Base-by-base conservation (phyloP, 1,284 basidiomycete genomes). In the Cerioporus squamosus region DNA sequence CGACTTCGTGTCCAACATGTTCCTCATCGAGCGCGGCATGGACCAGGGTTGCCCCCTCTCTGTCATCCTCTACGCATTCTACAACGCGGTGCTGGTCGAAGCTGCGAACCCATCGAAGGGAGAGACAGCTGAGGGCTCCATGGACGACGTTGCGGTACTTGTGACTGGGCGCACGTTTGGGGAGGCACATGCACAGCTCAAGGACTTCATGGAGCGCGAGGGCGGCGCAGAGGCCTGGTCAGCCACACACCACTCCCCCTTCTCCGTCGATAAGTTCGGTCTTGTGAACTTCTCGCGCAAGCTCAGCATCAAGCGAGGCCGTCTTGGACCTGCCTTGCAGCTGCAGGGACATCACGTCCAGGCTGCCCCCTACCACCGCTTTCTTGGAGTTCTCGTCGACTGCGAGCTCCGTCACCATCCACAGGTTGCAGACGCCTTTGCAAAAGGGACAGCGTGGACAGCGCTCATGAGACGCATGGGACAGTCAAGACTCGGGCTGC, bases 341-440 rank as follows among this genome's bases (percentile, higher is more conserved):
- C 57, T 68, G 2, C 23, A n/a, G 0, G 44, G 5, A 52, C 15
- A 44, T 51, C 15, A 54, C 55, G 0, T 62, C 66, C 22, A 49
- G 51, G 6, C 18, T 44, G 2, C 53, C 67, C 12, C 15, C 57
- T 12, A 55, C 22, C 60, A 66, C 22, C 75, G 74, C 47, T 74
- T 74, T 50, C 66, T 79, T 1, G 77, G 77, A 0, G 65, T 79
- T 0, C 42, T 69, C 12, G n/a, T 81, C 0, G 77, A 81, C 63
- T 60, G 68, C 3, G 44, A 70, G 10, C 72, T 81, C 5, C 46
- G 59, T 0, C 80, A 70, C 61, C 63, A 66, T 10, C 62, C 71
- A 33, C 79, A 79, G 10, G 51, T 51, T 0, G 62, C 62, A 2
- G 33, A 63, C 0, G 75, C 72, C 0, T n/a, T 74, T 0, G 68